phyloP scores from a whole-genome alignment of 2,329 filamentous ascomycete genomes.

The Cryoendolithus antarcticus region DNA sequence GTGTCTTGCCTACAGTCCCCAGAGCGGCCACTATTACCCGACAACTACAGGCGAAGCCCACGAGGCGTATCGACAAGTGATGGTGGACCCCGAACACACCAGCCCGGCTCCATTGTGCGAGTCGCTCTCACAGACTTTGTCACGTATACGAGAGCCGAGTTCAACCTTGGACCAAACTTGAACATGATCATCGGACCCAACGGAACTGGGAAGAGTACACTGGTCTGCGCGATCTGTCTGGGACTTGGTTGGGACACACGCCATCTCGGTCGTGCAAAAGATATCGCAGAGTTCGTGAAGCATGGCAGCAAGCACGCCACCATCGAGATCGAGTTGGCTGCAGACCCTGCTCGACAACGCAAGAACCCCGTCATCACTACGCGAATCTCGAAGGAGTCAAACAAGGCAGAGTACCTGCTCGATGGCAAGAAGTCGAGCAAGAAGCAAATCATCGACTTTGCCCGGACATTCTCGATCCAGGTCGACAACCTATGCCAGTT shows the following conservation, averaged over 20 bases:
- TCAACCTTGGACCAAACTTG: constrained; percentile 77
- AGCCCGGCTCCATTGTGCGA: constrained; percentile 77
- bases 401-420: constrained; percentile 66
- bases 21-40: constrained; percentile 18
- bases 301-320: constrained; percentile 64
- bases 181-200: constrained; percentile 99
- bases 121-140: constrained; percentile 77
- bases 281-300: constrained; percentile 84
- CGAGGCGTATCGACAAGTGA: constrained; percentile 4
- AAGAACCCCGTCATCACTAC: constrained; percentile 64
- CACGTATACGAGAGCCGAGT: constrained; percentile 86
- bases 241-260: constrained; percentile 75
- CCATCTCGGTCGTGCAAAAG: constrained; percentile 73
- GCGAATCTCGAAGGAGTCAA: constrained; percentile 69
- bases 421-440: constrained; percentile 50
- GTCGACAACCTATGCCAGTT: constrained; percentile 98
- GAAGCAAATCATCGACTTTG: constrained; percentile 55
- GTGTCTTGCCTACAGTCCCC: not conserved
- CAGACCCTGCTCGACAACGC: constrained; percentile 39
- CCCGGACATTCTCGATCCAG: constrained; percentile 68
- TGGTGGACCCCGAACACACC: constrained; percentile 22
- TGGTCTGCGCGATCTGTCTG: constrained; percentile 92
- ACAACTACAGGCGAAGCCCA: constrained; percentile 22
- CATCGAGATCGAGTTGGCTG: constrained; percentile 84
- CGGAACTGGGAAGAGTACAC: constrained; percentile 91